Evolutionary conservation across 169 alveolate species (phyloP).

Genomic region (Plasmodium cynomolgi): DNA sequence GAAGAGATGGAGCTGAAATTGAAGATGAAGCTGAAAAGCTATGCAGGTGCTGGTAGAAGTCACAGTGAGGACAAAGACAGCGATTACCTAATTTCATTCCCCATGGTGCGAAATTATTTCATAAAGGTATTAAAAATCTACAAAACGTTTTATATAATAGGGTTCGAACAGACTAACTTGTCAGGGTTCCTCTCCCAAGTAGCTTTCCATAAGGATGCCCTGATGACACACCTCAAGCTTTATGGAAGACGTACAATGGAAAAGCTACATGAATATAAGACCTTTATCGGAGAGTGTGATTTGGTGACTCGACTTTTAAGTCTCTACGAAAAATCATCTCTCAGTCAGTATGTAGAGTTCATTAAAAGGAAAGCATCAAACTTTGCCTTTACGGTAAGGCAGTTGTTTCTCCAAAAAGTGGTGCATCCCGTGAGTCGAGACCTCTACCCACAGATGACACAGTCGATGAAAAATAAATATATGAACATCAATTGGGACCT

Average conservation of each 20-base stretch:
- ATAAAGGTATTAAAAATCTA: slow-evolving; percentile 33
- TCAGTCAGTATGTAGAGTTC: background rate
- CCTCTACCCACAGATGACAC: background rate
- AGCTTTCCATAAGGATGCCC: background rate
- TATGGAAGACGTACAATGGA: background rate
- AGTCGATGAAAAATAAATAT: background rate
- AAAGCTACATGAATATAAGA: background rate
- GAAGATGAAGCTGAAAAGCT: background rate
- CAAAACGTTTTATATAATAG: slow-evolving; percentile 41
- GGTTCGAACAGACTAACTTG: slow-evolving; percentile 20
- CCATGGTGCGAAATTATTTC: slow-evolving; percentile 12
- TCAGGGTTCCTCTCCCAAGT: background rate
- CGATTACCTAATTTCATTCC: slow-evolving; percentile 37
- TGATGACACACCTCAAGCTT: background rate
- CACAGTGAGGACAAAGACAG: background rate
- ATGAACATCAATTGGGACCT: background rate
- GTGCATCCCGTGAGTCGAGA: background rate
- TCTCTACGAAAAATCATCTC: background rate
- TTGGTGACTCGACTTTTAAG: background rate
- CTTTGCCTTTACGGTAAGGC: background rate
- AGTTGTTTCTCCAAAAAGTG: background rate
- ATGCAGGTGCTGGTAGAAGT: background rate
- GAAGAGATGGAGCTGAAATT: background rate
- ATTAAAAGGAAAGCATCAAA: background rate
- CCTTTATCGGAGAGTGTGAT: background rate